Base-by-base conservation (phyloP, 306 rosid species). In the Cucurbita pepo region DNA sequence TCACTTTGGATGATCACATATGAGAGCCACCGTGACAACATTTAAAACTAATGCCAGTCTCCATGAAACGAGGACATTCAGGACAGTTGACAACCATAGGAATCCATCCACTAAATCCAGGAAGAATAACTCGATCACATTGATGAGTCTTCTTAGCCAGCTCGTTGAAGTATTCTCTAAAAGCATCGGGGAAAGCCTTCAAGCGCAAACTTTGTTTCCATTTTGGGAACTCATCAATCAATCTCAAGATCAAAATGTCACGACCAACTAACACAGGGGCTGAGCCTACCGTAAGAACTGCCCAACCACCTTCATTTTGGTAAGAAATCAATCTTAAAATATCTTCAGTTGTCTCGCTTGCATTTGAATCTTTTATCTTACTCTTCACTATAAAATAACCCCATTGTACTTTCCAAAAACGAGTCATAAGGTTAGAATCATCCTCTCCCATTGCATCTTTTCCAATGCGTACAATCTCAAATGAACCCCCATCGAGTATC, bases 21-120 rank as follows among this genome's bases (percentile, higher is more conserved):
- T 74, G 10, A 51, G 34, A 43, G 13, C 62, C 83, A 10, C 69
- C 64, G 54, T 88, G 89, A 79, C 91, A 88, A 14, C 87, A 88
- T 65, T 84, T 86, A 78, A 84, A 88, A 43, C 14, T 47, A 15
- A 67, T 67, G 4, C 56, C 73, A 22, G 56, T 25, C 56, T 86
- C 86, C 95, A 89, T 89, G 9, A 78, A 62, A 13, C 85, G 81
- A 4, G 74, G 76, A 45, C 92, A 88, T 13, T 88, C 88, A 0
- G 86, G 86, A 52, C 93, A 88, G 9, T 75, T 71, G 59, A 88
- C 78, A 0, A 13, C 18, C 21, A 78, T 81, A 0, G 92, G 87
- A 0, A 79, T 75, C 77, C 81, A 82, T 36, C 72, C 72, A 67
- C 88, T 78, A 0, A 69, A 25, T 4, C 52, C 67, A 0, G 86